Percentiles rank a stretch among this genome's conserved stretches.
Conservation (phyloP, 139 green algal species). For the Closterium sp. region DNA sequence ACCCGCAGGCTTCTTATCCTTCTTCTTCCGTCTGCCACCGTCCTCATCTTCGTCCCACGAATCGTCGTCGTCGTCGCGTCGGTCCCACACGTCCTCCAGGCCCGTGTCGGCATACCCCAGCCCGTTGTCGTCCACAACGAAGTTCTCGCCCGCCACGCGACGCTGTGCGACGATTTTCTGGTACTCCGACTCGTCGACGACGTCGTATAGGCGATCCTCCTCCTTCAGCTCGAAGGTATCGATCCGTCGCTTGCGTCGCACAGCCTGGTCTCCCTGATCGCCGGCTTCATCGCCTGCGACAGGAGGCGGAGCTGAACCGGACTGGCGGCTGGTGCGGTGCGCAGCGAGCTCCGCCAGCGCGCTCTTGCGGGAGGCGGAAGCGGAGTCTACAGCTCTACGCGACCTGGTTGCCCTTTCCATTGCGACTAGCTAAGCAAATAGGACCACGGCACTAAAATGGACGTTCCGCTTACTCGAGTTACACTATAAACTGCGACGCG, state of each 20-base stretch:
- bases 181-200: slow-evolving; percentile 87
- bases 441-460: too few species aligned
- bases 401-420: not conserved
- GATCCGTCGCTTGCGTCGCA: not conserved
- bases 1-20: slow-evolving; percentile 1
- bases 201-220: slow-evolving; percentile 86
- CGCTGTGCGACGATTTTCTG: slow-evolving; percentile 77
- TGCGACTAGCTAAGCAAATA: not conserved
- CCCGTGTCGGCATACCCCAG: slow-evolving; percentile 81
- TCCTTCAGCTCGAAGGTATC: slow-evolving; percentile 71
- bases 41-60: slow-evolving; percentile 33
- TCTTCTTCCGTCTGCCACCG: not conserved
- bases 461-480: not conserved
- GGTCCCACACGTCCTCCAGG: slow-evolving; percentile 83
- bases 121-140: slow-evolving; percentile 58
- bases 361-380: not conserved
- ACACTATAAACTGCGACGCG: too few species aligned
- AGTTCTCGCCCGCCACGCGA: slow-evolving; percentile 63
- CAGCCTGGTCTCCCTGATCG: slow-evolving; percentile 54
- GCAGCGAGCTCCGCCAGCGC: slow-evolving; percentile 1
- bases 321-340: not conserved
- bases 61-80: slow-evolving; percentile 25
- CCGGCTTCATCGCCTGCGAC: not conserved
- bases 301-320: not conserved
- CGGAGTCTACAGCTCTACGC: not conserved